Conservation (phyloP, 2,329 filamentous ascomycete species). For the Thermothelomyces thermophilus region DNA sequence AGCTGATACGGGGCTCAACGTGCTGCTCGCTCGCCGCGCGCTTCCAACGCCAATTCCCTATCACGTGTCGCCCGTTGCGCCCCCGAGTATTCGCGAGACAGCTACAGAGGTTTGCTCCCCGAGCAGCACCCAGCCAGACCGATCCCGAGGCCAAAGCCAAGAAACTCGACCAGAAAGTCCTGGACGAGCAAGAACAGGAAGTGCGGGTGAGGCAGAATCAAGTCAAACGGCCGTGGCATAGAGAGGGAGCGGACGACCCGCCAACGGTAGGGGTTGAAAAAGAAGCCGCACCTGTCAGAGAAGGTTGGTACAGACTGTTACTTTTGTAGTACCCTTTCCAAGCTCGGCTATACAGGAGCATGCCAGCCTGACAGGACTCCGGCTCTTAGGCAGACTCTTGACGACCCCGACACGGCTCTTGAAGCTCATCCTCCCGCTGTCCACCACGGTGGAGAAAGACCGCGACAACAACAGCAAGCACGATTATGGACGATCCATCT, state of each 20-base stretch:
- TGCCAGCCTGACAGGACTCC: background rate
- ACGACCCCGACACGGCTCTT: conserved; percentile 75
- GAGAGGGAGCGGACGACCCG: conserved; percentile 47
- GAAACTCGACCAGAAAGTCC: conserved; percentile 28
- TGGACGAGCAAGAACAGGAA: conserved; percentile 34
- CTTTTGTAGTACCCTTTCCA: too few species aligned
- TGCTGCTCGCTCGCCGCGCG: background rate
- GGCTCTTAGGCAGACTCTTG: conserved; percentile 59
- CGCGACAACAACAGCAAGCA: conserved; percentile 28
- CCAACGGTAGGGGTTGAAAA: conserved; percentile 27
- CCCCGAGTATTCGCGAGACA: background rate
- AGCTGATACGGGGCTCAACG: conserved; percentile 6
- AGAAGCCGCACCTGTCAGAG: conserved; percentile 26
- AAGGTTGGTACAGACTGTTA: conserved; percentile 26
- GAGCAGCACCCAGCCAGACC: conserved; percentile 3
- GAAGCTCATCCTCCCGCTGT: conserved; percentile 71
- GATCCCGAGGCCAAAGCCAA: conserved; percentile 27
- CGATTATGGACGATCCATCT: conserved; percentile 31
- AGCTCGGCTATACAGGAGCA: too few species aligned
- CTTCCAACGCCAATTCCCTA: background rate
- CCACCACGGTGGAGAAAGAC: conserved; percentile 38
- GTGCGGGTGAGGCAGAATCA: conserved; percentile 47
- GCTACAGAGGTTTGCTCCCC: background rate
- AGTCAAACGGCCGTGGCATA: conserved; percentile 58
- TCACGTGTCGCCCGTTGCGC: background rate